Evolutionary conservation across 345 rosid species (phyloP).

Genomic region (Turnera subulata): DNA sequence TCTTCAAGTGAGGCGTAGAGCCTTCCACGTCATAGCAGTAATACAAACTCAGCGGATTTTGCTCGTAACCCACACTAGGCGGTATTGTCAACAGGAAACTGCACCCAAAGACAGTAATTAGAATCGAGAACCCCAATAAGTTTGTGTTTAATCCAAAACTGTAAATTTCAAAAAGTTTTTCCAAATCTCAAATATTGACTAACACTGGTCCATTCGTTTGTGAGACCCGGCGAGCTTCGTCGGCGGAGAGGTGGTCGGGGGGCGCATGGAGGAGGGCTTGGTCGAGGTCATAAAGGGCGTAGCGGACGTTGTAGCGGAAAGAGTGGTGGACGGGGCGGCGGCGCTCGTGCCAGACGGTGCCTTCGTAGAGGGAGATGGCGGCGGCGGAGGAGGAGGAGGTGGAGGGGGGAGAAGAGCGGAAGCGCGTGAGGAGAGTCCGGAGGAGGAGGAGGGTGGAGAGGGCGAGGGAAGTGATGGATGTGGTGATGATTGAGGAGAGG

Average conservation of each 20-base stretch:
- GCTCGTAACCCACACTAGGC: constrained; percentile 85
- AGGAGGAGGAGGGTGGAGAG: constrained; percentile 44
- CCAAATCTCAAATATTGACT: neutral
- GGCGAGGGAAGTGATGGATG: constrained; percentile 27
- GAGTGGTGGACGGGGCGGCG: constrained; percentile 74
- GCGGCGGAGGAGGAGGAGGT: neutral
- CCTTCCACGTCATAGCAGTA: constrained; percentile 65
- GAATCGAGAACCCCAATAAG: neutral
- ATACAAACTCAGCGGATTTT: constrained; percentile 85
- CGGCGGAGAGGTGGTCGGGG: constrained; percentile 64
- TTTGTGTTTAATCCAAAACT: too few species aligned
- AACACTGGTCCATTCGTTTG: constrained; percentile 69
- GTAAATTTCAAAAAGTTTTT: too few species aligned
- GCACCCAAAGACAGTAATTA: constrained; percentile 8
- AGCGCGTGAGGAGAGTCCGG: constrained; percentile 29
- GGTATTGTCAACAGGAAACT: constrained; percentile 85
- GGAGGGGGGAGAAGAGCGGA: constrained; percentile 17
- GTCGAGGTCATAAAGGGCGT: constrained; percentile 75
- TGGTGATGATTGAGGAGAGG: constrained; percentile 35
- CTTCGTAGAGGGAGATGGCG: constrained; percentile 50
- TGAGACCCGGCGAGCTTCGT: constrained; percentile 55
- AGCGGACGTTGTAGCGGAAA: constrained; percentile 66
- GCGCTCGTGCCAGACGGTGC: constrained; percentile 84
- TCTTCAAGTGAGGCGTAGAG: constrained; percentile 37
- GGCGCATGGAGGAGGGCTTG: constrained; percentile 26